phyloP scores from a whole-genome alignment of 75 land plant genomes.

The Gnetum montanum region DNA sequence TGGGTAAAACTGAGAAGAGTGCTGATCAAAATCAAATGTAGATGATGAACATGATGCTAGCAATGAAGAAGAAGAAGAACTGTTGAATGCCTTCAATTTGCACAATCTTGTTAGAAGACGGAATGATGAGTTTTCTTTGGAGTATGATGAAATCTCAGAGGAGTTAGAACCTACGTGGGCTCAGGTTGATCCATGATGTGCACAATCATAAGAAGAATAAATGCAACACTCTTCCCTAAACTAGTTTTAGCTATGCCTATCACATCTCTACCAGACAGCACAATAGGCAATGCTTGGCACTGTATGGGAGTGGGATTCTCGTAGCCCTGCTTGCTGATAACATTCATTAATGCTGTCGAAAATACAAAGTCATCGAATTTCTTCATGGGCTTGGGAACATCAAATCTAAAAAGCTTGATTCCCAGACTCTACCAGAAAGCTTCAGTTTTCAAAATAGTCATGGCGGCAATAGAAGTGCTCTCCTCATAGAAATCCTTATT shows the following conservation, averaged over 20 bases:
- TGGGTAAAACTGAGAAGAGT: no score
- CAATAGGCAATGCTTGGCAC: constrained; percentile 84
- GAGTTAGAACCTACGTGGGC: no score
- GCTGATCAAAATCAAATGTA: no score
- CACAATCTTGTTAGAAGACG: no score
- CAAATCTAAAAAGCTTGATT: constrained; percentile 89
- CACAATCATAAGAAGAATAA: constrained; percentile 96
- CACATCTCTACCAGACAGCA: constrained; percentile 86
- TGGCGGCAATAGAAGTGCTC: no score
- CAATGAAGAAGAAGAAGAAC: no score
- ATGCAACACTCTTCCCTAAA: constrained; percentile 97
- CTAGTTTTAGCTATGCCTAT: constrained; percentile 99
- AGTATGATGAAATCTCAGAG: no score
- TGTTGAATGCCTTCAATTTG: no score
- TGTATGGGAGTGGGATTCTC: constrained; percentile 94
- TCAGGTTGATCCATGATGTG: constrained; percentile 99
- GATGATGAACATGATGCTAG: no score
- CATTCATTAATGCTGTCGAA: constrained; percentile 57
- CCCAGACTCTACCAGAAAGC: constrained; percentile 61
- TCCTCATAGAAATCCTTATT: no score
- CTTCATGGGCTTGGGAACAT: constrained; percentile 79
- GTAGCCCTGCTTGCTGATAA: constrained; percentile 92
- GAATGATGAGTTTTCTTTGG: no score
- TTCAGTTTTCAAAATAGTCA: constrained; percentile 63
- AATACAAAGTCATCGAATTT: constrained; percentile 85